phyloP scores from a whole-genome alignment of 2,329 filamentous ascomycete species.

The Gaeumannomyces tritici region DNA sequence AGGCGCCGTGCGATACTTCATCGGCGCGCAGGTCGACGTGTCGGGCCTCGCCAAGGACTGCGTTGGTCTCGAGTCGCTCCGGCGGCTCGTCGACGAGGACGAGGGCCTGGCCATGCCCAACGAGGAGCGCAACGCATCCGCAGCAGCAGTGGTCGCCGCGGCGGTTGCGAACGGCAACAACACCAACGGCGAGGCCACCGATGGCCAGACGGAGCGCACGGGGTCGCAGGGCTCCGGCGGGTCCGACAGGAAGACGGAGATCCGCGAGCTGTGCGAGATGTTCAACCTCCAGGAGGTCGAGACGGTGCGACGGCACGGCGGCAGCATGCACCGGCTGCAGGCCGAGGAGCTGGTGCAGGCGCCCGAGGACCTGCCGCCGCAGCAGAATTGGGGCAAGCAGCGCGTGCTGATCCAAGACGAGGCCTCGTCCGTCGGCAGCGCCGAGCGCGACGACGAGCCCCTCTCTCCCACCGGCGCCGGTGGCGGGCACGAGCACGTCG shows the following conservation, averaged over 20 bases:
- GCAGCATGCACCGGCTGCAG: conserved; percentile 45
- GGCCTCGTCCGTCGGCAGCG: conserved; percentile 11
- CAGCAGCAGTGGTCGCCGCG: neutral
- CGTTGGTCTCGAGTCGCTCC: conserved; percentile 53
- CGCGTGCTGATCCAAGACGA: conserved; percentile 30
- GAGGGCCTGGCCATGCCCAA: neutral
- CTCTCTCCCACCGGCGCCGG: too few species aligned
- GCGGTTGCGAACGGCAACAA: neutral
- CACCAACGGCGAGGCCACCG: neutral
- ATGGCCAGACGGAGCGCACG: neutral
- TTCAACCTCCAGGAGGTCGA: conserved; percentile 59
- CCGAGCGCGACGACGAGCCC: conserved; percentile 5
- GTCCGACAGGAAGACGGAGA: conserved; percentile 44
- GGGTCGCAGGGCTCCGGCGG: conserved; percentile 18
- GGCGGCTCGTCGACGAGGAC: conserved; percentile 31
- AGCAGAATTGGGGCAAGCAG: conserved; percentile 27
- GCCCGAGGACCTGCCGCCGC: conserved; percentile 20
- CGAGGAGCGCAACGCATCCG: neutral
- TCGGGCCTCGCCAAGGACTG: conserved; percentile 59
- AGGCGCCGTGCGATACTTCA: conserved; percentile 55
- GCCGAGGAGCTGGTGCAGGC: conserved; percentile 26
- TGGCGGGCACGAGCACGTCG: neutral
- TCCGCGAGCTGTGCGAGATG: conserved; percentile 59
- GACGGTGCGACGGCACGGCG: conserved; percentile 52
- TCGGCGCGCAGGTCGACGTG: conserved; percentile 65